Base-by-base conservation (phyloP, 306 rosid genomes). In the Bauhinia variegata region DNA sequence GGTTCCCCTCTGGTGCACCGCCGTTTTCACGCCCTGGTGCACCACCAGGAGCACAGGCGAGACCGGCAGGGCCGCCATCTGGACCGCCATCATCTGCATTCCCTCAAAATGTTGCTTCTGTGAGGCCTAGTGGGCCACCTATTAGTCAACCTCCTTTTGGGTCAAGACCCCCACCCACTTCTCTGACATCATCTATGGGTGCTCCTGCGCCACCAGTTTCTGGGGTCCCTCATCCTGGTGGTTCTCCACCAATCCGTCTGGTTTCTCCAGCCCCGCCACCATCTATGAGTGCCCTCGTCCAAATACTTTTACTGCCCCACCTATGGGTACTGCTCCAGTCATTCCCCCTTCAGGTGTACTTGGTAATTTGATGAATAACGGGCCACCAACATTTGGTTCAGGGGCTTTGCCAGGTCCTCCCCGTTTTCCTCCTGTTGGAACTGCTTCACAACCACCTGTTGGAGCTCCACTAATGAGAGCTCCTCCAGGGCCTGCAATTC, bases 11-110 rank as follows among this genome's bases (percentile, higher is more conserved):
- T 18, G 81, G 80, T 4, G 54, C 88, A 3, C 83, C 84, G 0
- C 84, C 76, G 0, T 84, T 82, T 76, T 67, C 96, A 5, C 86
- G 91, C 23, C 91, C 98, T 7, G 96, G 95, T 9, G 91, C 88
- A 6, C 92, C 92, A n/a, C 91, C 91, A 0, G 84, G 74, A 51
- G 57, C 82, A 5, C 31, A 77, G 62, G 59, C 66, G 10, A 80
- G 95, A 78, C 88, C 92, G 54, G 41, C 65, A 10, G 74, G 73
- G 36, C 87, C 85, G 39, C 79, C 78, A 23, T 69, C 87, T 47
- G 91, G 91, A 50, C 83, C 74, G 4, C 85, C 82, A 48, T 75
- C 69, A 38, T 63, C 83, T 5, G 42, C 83, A 56, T 63, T 80
- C 18, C 87, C 83, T 0, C 77, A 76, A 39, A 80, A 80, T 67